Evolutionary conservation across 176 grass and related monocot genomes (phyloP).

Genomic region (Rhipidocladum racemiflorum): DNA sequence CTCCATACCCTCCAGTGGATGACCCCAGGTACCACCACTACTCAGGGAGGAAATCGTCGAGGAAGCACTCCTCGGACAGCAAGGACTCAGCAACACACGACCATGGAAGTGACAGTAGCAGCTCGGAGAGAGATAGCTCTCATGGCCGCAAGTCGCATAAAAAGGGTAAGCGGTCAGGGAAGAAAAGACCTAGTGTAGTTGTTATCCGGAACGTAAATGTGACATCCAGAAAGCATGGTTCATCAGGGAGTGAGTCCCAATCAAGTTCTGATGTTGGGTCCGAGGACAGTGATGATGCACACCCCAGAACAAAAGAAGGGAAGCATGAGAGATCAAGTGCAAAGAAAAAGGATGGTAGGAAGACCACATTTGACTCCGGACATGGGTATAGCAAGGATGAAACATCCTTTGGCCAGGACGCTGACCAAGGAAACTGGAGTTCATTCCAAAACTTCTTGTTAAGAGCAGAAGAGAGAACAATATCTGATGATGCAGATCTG

Average conservation of each 20-base stretch:
- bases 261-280: conserved; percentile 57
- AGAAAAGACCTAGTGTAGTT: conserved; percentile 78
- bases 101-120: conserved; percentile 37
- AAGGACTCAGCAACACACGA: conserved; percentile 59
- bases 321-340: conserved; percentile 58
- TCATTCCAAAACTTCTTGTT: conserved; percentile 89
- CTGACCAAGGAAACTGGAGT: conserved; percentile 83
- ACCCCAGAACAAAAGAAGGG: conserved; percentile 45
- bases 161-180: conserved; percentile 55
- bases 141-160: conserved; percentile 68
- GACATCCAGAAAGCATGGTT: conserved; percentile 63
- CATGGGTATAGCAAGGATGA: conserved; percentile 51
- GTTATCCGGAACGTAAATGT: conserved; percentile 90
- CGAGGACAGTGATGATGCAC: conserved; percentile 48
- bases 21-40: conserved; percentile 57
- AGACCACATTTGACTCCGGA: conserved; percentile 43
- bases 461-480: conserved; percentile 78
- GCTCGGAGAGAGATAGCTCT: conserved; percentile 49
- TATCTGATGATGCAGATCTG: conserved; percentile 49
- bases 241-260: conserved; percentile 58
- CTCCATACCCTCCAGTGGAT: conserved; percentile 70
- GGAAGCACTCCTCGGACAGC: conserved; percentile 63
- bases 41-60: conserved; percentile 44
- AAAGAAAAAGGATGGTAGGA: conserved; percentile 67
- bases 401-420: conserved; percentile 40